Evolutionary conservation across 1,139 yeast genomes (phyloP).

Genomic region (Kurtzmaniella quercitrusa): DNA sequence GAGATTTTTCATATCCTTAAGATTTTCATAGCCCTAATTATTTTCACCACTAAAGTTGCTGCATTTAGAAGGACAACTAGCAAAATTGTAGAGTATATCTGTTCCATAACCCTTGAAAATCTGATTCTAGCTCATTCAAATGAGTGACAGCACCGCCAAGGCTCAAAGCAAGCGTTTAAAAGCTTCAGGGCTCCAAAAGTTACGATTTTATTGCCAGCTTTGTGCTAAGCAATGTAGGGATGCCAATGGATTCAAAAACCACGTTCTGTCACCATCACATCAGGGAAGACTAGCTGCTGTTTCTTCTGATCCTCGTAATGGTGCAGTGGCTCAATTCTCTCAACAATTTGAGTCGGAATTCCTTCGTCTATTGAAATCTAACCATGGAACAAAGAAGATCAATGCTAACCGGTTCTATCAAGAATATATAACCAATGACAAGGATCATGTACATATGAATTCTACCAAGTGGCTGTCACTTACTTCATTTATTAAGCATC

Average conservation of each 20-base stretch:
- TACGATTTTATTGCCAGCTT: slow-evolving; percentile 85
- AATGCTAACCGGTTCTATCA: slow-evolving; percentile 87
- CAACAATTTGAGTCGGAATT: slow-evolving; percentile 60
- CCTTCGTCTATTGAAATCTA: slow-evolving; percentile 52
- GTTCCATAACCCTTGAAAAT: too few relatives aligned
- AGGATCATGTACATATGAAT: slow-evolving; percentile 85
- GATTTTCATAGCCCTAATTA: too few relatives aligned
- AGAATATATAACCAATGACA: slow-evolving; percentile 71
- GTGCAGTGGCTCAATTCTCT: slow-evolving; percentile 58
- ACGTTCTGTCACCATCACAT: slow-evolving; percentile 75
- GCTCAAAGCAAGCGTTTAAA: slow-evolving; percentile 74
- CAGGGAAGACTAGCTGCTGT: slow-evolving; percentile 43
- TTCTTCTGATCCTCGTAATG: slow-evolving; percentile 30
- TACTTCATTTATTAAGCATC: slow-evolving; percentile 62
- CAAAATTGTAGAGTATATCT: too few relatives aligned
- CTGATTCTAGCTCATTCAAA: not conserved
- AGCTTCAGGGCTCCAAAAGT: slow-evolving; percentile 79
- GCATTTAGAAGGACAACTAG: too few relatives aligned
- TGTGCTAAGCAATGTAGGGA: slow-evolving; percentile 94
- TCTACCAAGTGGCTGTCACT: slow-evolving; percentile 78
- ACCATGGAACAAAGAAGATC: slow-evolving; percentile 79
- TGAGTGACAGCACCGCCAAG: slow-evolving; percentile 45
- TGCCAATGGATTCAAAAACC: slow-evolving; percentile 91
- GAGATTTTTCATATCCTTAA: too few relatives aligned
- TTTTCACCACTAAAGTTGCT: too few relatives aligned